phyloP scores from a whole-genome alignment of 495 filamentous ascomycete genomes.

The Penicillium verhagenii region DNA sequence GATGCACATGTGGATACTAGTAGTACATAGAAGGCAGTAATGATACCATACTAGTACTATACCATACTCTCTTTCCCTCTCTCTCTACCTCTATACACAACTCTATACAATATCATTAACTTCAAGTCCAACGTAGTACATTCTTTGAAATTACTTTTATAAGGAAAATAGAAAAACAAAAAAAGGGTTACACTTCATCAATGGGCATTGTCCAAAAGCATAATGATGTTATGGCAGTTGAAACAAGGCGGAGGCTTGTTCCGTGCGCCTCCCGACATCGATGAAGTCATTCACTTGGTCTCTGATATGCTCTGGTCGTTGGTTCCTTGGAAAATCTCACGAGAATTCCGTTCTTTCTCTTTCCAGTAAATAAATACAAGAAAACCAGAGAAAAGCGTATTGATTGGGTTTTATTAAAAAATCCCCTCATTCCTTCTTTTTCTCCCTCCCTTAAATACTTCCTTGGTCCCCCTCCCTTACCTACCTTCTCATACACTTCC shows the following conservation, averaged over 20 bases:
- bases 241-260: conserved; percentile 31
- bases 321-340: background rate
- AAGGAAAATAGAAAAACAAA: background rate
- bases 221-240: conserved; percentile 14
- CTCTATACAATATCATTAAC: too few species aligned
- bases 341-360: background rate
- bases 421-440: background rate
- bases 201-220: too few species aligned
- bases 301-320: background rate
- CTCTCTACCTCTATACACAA: too few species aligned
- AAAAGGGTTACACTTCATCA: too few species aligned
- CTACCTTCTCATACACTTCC: background rate
- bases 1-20: too few species aligned
- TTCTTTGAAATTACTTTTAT: too few species aligned
- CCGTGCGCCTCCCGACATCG: conserved; percentile 16
- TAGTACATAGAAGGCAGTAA: too few species aligned
- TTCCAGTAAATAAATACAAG: background rate
- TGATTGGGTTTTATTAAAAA: too few species aligned
- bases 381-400: too few species aligned
- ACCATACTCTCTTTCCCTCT: too few species aligned
- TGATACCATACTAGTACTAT: too few species aligned
- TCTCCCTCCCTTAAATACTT: background rate
- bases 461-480: background rate
- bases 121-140: too few species aligned
- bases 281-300: conserved; percentile 28